A percentile compares a stretch with the other conserved stretches of the same genome.
Evolutionary conservation across 2,329 filamentous ascomycete genomes (phyloP).

Genomic region (Fusarium sp.): DNA sequence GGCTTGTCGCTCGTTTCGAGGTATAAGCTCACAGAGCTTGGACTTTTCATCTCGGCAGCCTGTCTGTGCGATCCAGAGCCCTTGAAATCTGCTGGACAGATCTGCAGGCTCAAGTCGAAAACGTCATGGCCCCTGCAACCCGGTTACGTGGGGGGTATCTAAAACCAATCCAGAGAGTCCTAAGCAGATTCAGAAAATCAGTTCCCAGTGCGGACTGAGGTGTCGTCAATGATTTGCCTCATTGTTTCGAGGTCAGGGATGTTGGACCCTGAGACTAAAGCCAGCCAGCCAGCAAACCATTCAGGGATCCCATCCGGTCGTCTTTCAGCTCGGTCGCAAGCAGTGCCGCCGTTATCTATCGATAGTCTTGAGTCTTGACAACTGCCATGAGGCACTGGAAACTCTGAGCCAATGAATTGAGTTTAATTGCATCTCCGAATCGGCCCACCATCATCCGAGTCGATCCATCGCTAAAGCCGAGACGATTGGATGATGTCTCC

Average conservation of each 20-base stretch:
- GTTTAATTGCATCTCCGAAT: slow-evolving; percentile 21
- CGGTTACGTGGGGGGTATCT: slow-evolving; percentile 29
- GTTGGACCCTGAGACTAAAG: not conserved
- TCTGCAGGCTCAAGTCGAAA: slow-evolving; percentile 33
- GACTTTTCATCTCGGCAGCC: slow-evolving; percentile 7
- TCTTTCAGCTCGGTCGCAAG: not conserved
- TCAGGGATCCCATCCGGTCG: not conserved
- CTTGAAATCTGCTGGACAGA: slow-evolving; percentile 36
- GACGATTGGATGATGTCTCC: not conserved
- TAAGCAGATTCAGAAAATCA: slow-evolving; percentile 21
- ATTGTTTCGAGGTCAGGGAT: slow-evolving; percentile 9
- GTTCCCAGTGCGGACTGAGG: slow-evolving; percentile 18
- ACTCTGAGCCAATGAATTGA: slow-evolving; percentile 27
- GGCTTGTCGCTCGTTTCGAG: slow-evolving; percentile 8
- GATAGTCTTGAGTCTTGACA: slow-evolving; percentile 23
- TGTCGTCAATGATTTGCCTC: slow-evolving; percentile 35
- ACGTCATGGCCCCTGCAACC: slow-evolving; percentile 38
- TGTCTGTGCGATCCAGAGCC: slow-evolving; percentile 8
- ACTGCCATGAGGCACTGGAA: slow-evolving; percentile 18
- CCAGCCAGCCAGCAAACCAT: not conserved
- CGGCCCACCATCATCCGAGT: slow-evolving; percentile 28
- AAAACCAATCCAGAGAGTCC: slow-evolving; percentile 21
- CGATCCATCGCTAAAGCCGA: slow-evolving; percentile 31
- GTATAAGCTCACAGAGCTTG: slow-evolving; percentile 9
- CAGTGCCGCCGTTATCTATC: slow-evolving; percentile 16